phyloP scores from a whole-genome alignment of 768 basidiomycete species.

The Tylopilus felleus region DNA sequence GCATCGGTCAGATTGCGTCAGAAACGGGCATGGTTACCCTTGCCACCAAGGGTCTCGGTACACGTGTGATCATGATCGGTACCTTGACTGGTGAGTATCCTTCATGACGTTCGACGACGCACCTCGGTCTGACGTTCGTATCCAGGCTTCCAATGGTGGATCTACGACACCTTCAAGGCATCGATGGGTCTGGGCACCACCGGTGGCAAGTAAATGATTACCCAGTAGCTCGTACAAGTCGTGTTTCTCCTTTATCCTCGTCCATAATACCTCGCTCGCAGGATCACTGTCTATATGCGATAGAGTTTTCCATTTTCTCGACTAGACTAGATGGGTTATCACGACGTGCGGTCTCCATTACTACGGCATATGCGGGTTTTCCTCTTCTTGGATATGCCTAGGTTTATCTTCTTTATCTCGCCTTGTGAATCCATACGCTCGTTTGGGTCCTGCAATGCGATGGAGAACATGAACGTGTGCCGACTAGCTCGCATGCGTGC shows the following conservation, averaged over 20 bases:
- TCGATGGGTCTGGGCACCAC: slow-evolving; percentile 85
- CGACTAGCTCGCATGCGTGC: neutral
- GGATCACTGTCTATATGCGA: slow-evolving; percentile 14
- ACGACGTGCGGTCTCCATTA: neutral
- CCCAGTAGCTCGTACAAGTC: neutral
- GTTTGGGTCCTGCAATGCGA: neutral
- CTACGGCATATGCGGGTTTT: neutral
- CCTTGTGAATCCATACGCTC: neutral
- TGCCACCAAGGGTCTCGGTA: slow-evolving; percentile 83
- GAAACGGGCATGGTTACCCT: slow-evolving; percentile 66
- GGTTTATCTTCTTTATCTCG: neutral
- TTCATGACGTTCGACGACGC: neutral
- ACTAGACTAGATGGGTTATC: slow-evolving; percentile 14
- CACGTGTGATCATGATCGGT: slow-evolving; percentile 84
- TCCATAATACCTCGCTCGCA: slow-evolving; percentile 10
- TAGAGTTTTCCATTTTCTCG: slow-evolving; percentile 4
- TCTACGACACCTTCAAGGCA: slow-evolving; percentile 84
- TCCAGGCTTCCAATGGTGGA: slow-evolving; percentile 89
- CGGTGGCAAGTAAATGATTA: slow-evolving; percentile 70
- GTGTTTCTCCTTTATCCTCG: neutral
- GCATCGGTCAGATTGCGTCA: slow-evolving; percentile 60
- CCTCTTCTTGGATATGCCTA: neutral
- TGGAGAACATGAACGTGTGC: neutral
- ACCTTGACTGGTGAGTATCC: slow-evolving; percentile 41
- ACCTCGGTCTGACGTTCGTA: neutral